These are phyloP conservation scores for Ceratocystis cacaofunesta DNA, from an alignment of 2,329 filamentous ascomycete species.

Conservation along the genomic window DNA sequence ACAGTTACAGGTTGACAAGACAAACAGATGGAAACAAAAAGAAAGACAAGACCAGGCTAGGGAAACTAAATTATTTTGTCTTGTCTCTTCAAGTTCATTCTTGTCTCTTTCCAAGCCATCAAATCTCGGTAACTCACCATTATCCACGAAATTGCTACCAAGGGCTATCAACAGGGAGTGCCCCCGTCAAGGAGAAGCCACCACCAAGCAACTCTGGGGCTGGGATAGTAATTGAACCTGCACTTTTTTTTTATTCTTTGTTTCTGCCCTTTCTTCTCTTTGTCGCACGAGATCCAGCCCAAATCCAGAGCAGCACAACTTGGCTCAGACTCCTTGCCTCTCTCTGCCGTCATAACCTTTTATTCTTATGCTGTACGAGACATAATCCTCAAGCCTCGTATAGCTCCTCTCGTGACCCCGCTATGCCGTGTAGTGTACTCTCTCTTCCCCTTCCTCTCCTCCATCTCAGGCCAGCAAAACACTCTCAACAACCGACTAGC, in stretches of 20 bases:
- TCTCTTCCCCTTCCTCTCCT: neutral
- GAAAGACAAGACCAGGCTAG: too few species aligned
- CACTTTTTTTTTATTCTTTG: neutral
- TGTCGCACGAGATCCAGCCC: neutral
- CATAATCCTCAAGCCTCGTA: neutral
- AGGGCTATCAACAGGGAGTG: neutral
- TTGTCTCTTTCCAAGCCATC: neutral
- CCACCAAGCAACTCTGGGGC: neutral
- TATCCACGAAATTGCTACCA: neutral
- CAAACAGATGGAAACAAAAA: neutral
- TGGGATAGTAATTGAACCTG: neutral
- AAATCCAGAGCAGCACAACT: neutral
- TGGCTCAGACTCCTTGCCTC: neutral
- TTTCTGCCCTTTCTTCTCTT: too few species aligned
- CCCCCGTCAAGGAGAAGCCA: neutral
- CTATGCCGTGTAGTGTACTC: neutral
- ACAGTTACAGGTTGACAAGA: neutral
- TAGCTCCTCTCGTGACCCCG: neutral
- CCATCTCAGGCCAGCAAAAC: neutral
- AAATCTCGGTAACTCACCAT: constrained; percentile 1
- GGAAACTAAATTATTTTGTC: too few species aligned
- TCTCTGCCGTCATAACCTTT: neutral
- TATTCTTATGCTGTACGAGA: neutral
- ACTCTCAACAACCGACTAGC: neutral
- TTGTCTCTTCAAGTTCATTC: too few species aligned